Evolutionary conservation across 805 yeast genomes (phyloP).

Genomic region (Ogataea populi-albae): DNA sequence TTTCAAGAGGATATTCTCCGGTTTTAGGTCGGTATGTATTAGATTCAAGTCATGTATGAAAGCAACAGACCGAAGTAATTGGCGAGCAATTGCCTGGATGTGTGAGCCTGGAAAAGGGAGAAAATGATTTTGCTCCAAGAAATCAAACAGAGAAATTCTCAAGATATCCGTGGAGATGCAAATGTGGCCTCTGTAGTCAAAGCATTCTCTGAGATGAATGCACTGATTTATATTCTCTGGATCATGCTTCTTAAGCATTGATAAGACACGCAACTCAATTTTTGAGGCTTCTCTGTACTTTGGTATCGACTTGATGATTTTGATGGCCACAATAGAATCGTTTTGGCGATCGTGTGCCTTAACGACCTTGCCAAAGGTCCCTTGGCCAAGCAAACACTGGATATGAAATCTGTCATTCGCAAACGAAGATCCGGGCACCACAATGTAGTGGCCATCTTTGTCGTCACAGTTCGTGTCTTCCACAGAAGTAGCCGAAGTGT

Average conservation of each 20-base stretch:
- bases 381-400: slow-evolving; percentile 74
- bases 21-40: slow-evolving; percentile 95
- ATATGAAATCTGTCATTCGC: slow-evolving; percentile 74
- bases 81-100: slow-evolving; percentile 84
- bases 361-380: slow-evolving; percentile 89
- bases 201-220: slow-evolving; percentile 81
- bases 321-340: slow-evolving; percentile 74
- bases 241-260: slow-evolving; percentile 71
- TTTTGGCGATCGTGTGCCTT: slow-evolving; percentile 70
- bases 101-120: slow-evolving; percentile 94
- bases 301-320: slow-evolving; percentile 87
- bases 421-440: slow-evolving; percentile 54
- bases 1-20: slow-evolving; percentile 82
- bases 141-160: slow-evolving; percentile 85
- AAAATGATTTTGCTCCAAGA: slow-evolving; percentile 77
- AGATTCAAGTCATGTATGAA: slow-evolving; percentile 86
- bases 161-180: slow-evolving; percentile 89
- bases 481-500: slow-evolving; percentile 20
- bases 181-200: slow-evolving; percentile 90
- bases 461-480: slow-evolving; percentile 49
- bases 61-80: slow-evolving; percentile 78
- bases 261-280: slow-evolving; percentile 81
- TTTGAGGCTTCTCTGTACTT: slow-evolving; percentile 95
- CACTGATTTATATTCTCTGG: slow-evolving; percentile 68
- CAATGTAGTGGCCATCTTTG: slow-evolving; percentile 72